Conservation (phyloP, 495 filamentous ascomycete genomes). For the Xylaria sp. region DNA sequence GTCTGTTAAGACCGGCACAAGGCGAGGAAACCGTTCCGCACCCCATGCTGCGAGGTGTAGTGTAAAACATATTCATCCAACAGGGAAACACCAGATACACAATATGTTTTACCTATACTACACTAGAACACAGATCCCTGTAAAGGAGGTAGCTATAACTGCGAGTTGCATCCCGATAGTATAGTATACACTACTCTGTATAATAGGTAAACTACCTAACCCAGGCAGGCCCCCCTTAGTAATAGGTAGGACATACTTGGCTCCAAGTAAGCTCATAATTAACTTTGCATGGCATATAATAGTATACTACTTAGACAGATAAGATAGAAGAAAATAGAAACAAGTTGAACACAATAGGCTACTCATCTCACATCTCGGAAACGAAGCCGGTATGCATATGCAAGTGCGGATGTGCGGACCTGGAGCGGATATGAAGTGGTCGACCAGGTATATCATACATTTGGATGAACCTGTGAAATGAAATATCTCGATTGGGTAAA, state of each 20-base stretch:
- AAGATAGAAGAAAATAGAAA: neutral
- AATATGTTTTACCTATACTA: neutral
- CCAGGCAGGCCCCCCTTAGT: neutral
- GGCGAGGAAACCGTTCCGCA: neutral
- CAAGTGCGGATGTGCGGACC: conserved; percentile 17
- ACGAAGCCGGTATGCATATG: conserved; percentile 14
- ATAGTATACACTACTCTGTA: neutral
- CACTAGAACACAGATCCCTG: neutral
- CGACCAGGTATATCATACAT: neutral
- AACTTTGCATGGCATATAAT: neutral
- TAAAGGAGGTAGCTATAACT: neutral
- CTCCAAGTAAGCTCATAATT: neutral
- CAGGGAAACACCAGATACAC: too few relatives aligned
- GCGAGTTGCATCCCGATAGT: neutral
- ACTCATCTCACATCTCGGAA: conserved; percentile 8
- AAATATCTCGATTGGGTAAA: conserved; percentile 22
- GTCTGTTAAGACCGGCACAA: neutral
- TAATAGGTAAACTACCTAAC: neutral
- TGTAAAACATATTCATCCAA: neutral
- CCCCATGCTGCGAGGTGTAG: neutral
- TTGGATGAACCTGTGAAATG: neutral
- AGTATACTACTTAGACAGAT: neutral
- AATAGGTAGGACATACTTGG: too few relatives aligned
- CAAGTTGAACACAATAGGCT: neutral
- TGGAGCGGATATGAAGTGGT: conserved; percentile 14